Evolutionary conservation across 1,284 basidiomycete genomes (phyloP), one percentile per base, ranked within the genome.

Genomic region (Tilletiaria anomala): DNA sequence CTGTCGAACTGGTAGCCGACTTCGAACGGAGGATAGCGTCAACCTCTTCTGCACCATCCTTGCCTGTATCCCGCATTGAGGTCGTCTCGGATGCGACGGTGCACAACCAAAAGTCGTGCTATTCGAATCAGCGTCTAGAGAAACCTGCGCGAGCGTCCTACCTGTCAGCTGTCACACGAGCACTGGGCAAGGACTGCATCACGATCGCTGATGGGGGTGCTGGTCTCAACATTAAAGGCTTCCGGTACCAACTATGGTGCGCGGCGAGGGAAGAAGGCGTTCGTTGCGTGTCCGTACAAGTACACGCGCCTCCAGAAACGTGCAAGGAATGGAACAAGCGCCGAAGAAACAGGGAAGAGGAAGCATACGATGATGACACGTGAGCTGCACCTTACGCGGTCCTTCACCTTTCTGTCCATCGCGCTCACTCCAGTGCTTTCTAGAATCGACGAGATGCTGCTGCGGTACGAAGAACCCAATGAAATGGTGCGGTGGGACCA

Each of bases 401-500:
- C 22, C 49, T 26, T 11, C 37, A 15, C 26, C 32, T 23, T 2
- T 29, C 33, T 37, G 15, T 35, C 35, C 17, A 35, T 38, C 17
- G 32, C 19, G 33, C 35, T 35, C 17, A 15, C 22, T 5, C 3
- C n/a, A n/a, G n/a, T n/a, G n/a, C n/a, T n/a, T n/a, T n/a, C 32
- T 61, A 91, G 87, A 2, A 74, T 96, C 29, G 83, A 91, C 19
- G 91, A 89, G 66, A 76, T 97, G 2, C 70, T 93, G 11, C 75
- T 79, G 64, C 77, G 91, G 29, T 96, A 80, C 56, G 91, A 97
- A 71, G 91, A 96, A 66, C 91, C 91, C 0, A 88, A 83, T 0
- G 88, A 87, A 1, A 91, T 91, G 80, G 86, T 85, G 10, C 77
- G 89, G 34, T 97, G 91, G 91, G 91, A 97, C 68, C 82, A 87